Conservation (phyloP, 2,329 filamentous ascomycete genomes). For the Aspergillaceae sp. region DNA sequence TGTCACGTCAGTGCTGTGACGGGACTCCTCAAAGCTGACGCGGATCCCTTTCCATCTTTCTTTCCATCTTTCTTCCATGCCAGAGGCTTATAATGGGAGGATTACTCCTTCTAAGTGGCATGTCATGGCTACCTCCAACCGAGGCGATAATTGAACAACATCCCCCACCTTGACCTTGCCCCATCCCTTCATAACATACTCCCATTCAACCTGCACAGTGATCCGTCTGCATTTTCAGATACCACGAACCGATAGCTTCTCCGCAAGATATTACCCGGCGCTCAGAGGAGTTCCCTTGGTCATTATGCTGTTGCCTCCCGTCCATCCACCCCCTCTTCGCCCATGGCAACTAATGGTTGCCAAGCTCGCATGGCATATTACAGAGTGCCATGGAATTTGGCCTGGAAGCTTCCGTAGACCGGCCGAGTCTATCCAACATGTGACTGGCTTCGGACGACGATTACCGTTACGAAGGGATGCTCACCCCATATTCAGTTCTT, state of each 20-base stretch:
- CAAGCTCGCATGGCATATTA: not conserved
- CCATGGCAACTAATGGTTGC: not conserved
- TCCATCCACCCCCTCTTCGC: not conserved
- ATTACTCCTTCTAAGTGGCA: no score
- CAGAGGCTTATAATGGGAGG: no score
- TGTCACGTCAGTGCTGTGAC: no score
- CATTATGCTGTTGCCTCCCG: not conserved
- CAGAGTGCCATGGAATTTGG: not conserved
- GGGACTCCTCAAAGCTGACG: no score
- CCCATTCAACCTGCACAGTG: not conserved
- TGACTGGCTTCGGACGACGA: not conserved
- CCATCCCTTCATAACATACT: not conserved
- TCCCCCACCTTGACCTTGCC: not conserved
- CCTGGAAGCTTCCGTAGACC: not conserved
- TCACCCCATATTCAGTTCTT: not conserved
- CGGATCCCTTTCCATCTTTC: no score
- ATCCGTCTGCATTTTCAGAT: not conserved
- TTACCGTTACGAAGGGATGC: not conserved
- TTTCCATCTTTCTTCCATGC: no score
- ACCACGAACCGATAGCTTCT: not conserved
- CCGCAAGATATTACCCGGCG: not conserved
- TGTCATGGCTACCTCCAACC: no score
- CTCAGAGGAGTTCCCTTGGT: not conserved
- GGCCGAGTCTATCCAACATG: not conserved
- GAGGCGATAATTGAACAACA: not conserved